phyloP scores from a whole-genome alignment of 306 rosid genomes.

The Abrus precatorius region DNA sequence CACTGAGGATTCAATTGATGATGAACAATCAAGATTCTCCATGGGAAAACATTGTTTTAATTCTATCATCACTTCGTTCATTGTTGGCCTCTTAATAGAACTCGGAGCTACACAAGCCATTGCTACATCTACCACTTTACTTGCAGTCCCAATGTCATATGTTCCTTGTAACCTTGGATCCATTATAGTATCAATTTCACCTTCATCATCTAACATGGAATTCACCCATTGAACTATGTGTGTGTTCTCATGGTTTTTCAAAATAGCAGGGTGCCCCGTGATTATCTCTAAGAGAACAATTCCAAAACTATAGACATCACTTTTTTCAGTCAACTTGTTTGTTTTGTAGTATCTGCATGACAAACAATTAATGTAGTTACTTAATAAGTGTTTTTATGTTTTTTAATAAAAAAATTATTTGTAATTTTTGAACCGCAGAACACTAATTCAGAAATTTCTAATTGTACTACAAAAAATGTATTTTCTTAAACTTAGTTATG shows the following conservation, averaged over 20 bases:
- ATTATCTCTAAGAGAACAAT: conserved; percentile 34
- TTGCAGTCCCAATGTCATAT: too few relatives aligned
- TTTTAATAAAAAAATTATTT: too few relatives aligned
- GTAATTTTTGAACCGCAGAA: too few relatives aligned
- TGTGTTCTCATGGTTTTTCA: not conserved
- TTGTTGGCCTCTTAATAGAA: not conserved
- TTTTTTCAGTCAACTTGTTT: conserved; percentile 37
- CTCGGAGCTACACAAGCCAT: not conserved
- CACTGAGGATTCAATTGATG: not conserved
- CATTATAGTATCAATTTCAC: not conserved
- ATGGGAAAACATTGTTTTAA: conserved; percentile 2
- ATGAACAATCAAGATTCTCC: not conserved
- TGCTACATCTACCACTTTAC: not conserved
- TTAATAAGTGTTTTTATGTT: too few relatives aligned
- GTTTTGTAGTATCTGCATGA: conserved; percentile 24
- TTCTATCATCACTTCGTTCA: conserved; percentile 17
- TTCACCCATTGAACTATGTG: conserved; percentile 6
- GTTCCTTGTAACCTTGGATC: conserved; percentile 31
- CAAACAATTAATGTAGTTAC: not conserved
- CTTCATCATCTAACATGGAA: not conserved
- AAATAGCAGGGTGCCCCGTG: conserved; percentile 34
- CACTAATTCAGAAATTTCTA: too few relatives aligned
- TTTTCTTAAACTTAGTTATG: too few relatives aligned
- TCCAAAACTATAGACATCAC: conserved; percentile 43
- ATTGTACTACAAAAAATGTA: too few relatives aligned